A percentile compares a stretch with the other conserved stretches of the same genome.
phyloP scores from a whole-genome alignment of 306 rosid species.

The Malus sylvestris region DNA sequence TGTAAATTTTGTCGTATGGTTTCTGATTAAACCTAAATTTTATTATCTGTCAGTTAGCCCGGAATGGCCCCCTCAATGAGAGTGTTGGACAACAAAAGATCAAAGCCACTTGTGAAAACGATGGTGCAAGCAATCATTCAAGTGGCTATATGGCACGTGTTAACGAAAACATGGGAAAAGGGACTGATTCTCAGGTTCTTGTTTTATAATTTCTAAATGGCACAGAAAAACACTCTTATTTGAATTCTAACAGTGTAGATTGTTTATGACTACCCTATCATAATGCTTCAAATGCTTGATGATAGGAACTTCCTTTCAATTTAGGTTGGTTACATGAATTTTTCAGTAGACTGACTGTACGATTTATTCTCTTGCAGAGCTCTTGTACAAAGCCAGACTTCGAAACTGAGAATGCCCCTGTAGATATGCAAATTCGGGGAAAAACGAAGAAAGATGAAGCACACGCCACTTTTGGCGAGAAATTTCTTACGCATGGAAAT shows the following conservation, averaged over 20 bases:
- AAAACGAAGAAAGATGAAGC: constrained; percentile 42
- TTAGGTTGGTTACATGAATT: constrained; percentile 24
- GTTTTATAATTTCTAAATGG: constrained; percentile 9
- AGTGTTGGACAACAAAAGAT: constrained; percentile 49
- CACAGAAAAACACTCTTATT: neutral
- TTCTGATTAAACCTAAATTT: constrained; percentile 11
- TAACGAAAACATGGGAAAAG: constrained; percentile 62
- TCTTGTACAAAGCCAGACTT: constrained; percentile 85
- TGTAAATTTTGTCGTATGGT: neutral
- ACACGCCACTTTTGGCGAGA: constrained; percentile 26
- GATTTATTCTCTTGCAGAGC: constrained; percentile 67
- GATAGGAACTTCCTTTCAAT: constrained; percentile 26
- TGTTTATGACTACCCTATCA: neutral
- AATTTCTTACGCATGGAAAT: constrained; percentile 28
- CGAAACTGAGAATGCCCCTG: constrained; percentile 54
- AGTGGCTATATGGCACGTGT: constrained; percentile 47
- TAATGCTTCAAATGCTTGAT: neutral
- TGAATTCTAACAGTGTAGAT: neutral
- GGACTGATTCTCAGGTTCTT: constrained; percentile 88
- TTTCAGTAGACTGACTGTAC: constrained; percentile 23
- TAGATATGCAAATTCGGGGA: constrained; percentile 33
- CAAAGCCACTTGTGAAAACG: constrained; percentile 77
- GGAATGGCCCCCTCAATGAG: constrained; percentile 47
- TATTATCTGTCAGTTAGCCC: constrained; percentile 42
- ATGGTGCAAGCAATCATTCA: constrained; percentile 64